Evolutionary conservation across 192 early-diverging fungal genomes (phyloP), one percentile per base, ranked within the genome.

Genomic region (Borealophlyctis nickersoniae): DNA sequence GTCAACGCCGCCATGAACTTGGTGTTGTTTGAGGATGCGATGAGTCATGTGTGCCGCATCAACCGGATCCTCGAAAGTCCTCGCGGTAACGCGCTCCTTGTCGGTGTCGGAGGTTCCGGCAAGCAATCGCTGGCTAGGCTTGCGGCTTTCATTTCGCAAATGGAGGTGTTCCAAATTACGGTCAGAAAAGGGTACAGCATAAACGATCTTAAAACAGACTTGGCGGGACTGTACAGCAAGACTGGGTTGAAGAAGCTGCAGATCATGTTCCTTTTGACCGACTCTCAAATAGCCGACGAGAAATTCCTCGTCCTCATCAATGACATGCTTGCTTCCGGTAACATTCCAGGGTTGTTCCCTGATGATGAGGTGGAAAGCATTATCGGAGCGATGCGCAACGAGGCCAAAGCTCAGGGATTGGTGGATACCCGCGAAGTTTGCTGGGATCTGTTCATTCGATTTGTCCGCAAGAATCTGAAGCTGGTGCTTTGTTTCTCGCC

Each of bases 131-230:
- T 86, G 3, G 76, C 85, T n/a, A 66, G 83, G 24, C 52, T 86
- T 22, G 85, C 83, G 2, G 82, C 85, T 0, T 86, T 83, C 55
- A 86, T 86, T 48, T 81, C 81, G 0, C 72, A 77, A 19, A 86
- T 86, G 85, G 85, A 86, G 49, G 83, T 86, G 23, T 86, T 86
- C 81, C 85, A 86, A 63, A 86, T 86, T 58, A 85, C 83, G 2
- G 60, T 86, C 22, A 68, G 76, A 35, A 86, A 86, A 62, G 83
- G 83, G n/a, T 86, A 86, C 71, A 69, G 66, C 33, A 70, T 81
- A 19, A 72, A 72, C 5, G 85, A 86, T 67, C 66, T 86, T 14
- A 86, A 83, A 51, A 71, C 73, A 2, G 85, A 86, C 60, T 63
- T 86, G 32, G 74, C 80, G 2, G 69, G 27, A 0, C 62, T 86